phyloP scores from a whole-genome alignment of 1,284 basidiomycete species.

The Anthracocystis walkeri region DNA sequence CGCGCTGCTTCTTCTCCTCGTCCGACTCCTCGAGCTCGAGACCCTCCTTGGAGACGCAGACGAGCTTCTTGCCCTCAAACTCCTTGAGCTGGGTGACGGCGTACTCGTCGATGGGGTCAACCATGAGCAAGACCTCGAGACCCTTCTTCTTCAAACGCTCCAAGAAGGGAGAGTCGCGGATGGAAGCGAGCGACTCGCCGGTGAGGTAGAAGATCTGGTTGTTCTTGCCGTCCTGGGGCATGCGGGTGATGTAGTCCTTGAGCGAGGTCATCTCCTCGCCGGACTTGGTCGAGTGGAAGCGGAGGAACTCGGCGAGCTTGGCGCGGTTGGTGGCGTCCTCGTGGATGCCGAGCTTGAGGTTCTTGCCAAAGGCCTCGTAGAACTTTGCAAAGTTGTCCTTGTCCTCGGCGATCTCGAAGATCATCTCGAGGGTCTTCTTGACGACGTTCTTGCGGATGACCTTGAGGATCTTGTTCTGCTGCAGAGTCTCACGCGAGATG shows the following conservation, averaged over 20 bases:
- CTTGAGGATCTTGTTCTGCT: slow-evolving; percentile 99
- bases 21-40: slow-evolving; percentile 99
- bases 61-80: slow-evolving; percentile 97
- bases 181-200: slow-evolving; percentile 92
- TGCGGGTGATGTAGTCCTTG: slow-evolving; percentile 99
- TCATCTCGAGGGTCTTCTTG: slow-evolving; percentile 96
- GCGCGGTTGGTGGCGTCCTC: slow-evolving; percentile 98
- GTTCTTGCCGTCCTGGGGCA: slow-evolving; percentile 99
- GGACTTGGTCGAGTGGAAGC: slow-evolving; percentile 98
- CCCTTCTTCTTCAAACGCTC: slow-evolving; percentile 99
- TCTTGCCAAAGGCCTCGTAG: slow-evolving; percentile 81
- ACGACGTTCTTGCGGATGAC: slow-evolving; percentile 89
- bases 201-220: slow-evolving; percentile 93
- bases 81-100: slow-evolving; percentile 94
- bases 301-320: slow-evolving; percentile 99
- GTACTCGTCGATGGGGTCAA: slow-evolving; percentile 77
- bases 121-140: slow-evolving; percentile 96
- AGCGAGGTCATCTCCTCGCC: slow-evolving; percentile 91
- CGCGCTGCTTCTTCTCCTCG: slow-evolving; percentile 92
- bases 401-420: slow-evolving; percentile 97
- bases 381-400: slow-evolving; percentile 99
- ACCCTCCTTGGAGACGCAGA: slow-evolving; percentile 99
- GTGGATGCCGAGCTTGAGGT: slow-evolving; percentile 88
- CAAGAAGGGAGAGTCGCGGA: slow-evolving; percentile 96
- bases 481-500: slow-evolving; percentile 99